phyloP scores from a whole-genome alignment of 495 filamentous ascomycete species.

The Podospora didyma region DNA sequence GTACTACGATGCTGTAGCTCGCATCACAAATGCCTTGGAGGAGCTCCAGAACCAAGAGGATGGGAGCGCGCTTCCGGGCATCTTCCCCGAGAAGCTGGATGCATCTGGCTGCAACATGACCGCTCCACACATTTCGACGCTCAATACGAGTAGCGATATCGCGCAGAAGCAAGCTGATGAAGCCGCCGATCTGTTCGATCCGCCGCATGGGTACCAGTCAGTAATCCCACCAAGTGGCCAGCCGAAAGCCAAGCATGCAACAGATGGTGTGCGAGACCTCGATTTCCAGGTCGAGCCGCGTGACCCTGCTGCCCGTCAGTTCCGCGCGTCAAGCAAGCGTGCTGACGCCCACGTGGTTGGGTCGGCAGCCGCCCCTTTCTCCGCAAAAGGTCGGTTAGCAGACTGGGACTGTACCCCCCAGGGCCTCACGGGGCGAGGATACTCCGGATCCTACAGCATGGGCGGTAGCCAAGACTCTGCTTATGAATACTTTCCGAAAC shows the following conservation, averaged over 20 bases:
- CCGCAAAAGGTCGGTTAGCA: slow-evolving; percentile 16
- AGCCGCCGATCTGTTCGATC: slow-evolving; percentile 2
- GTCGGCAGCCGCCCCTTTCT: neutral
- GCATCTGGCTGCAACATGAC: slow-evolving; percentile 56
- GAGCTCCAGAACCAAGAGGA: slow-evolving; percentile 60
- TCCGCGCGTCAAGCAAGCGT: neutral
- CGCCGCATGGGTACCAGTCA: slow-evolving; percentile 9
- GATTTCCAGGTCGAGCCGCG: neutral
- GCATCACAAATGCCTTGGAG: slow-evolving; percentile 84
- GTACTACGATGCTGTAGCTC: slow-evolving; percentile 93
- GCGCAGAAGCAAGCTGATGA: slow-evolving; percentile 20
- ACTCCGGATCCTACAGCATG: slow-evolving; percentile 47
- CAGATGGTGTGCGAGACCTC: neutral
- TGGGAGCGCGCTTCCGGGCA: slow-evolving; percentile 68
- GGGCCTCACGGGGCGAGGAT: slow-evolving; percentile 39
- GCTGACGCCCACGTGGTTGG: neutral
- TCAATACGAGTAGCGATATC: slow-evolving; percentile 13
- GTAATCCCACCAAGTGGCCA: neutral
- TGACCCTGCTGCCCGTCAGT: neutral
- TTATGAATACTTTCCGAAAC: slow-evolving; percentile 93
- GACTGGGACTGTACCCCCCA: slow-evolving; percentile 53
- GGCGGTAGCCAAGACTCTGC: slow-evolving; percentile 85
- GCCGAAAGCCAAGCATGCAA: neutral
- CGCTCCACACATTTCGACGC: slow-evolving; percentile 21
- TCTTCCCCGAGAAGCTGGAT: slow-evolving; percentile 82